A percentile compares a stretch with the other conserved stretches of the same genome.
Conservation (phyloP, 2,329 filamentous ascomycete species). For the Fusarium sp. region DNA sequence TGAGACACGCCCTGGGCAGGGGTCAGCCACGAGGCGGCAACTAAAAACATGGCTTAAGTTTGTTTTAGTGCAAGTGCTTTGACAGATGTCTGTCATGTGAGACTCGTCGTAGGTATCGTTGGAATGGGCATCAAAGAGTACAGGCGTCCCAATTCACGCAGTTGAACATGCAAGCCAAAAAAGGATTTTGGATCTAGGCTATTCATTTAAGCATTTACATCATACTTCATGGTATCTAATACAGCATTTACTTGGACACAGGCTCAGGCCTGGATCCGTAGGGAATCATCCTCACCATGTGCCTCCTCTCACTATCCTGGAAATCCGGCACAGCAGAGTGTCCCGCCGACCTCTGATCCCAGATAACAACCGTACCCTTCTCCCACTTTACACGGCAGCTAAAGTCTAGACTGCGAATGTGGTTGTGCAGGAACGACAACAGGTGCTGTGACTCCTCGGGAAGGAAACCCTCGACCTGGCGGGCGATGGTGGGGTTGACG, state of each 20-base stretch:
- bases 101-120: background rate
- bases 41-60: background rate
- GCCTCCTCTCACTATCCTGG: slow-evolving; percentile 44
- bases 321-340: slow-evolving; percentile 48
- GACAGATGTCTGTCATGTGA: background rate
- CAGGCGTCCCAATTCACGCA: no score
- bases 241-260: background rate
- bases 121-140: background rate
- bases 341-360: slow-evolving; percentile 44
- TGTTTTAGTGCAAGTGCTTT: background rate
- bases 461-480: slow-evolving; percentile 44
- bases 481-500: slow-evolving; percentile 47
- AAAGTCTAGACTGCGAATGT: slow-evolving; percentile 48
- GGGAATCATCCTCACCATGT: slow-evolving; percentile 48
- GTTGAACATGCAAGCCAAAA: background rate
- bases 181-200: background rate
- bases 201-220: background rate
- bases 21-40: background rate
- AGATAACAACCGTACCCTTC: slow-evolving; percentile 45
- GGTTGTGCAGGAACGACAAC: slow-evolving; percentile 44
- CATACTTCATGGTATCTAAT: background rate
- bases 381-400: slow-evolving; percentile 47
- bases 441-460: slow-evolving; percentile 47
- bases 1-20: background rate
- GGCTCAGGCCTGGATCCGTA: slow-evolving; percentile 42